Evolutionary conservation across 2,329 filamentous ascomycete species (phyloP).

Genomic region (Talaromyces sp.): DNA sequence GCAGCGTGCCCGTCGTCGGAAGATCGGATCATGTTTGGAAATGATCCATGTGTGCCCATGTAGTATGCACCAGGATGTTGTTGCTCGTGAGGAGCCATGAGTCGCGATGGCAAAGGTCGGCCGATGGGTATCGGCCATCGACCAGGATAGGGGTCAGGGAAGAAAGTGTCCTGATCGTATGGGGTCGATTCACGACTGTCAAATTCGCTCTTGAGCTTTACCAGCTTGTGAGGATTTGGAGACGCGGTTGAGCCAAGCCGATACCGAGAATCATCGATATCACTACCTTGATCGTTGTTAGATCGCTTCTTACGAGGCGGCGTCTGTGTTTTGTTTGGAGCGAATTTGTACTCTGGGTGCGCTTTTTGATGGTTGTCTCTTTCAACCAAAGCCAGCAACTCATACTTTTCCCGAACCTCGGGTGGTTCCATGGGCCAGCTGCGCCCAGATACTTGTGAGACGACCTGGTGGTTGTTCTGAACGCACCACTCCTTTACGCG

Average conservation of each 20-base stretch:
- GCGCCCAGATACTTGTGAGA: slow-evolving; percentile 80
- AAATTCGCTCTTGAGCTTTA: slow-evolving; percentile 26
- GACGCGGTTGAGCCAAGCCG: slow-evolving; percentile 14
- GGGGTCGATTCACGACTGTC: slow-evolving; percentile 36
- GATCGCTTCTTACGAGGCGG: slow-evolving; percentile 49
- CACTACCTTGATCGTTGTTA: slow-evolving; percentile 38
- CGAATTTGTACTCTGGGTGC: slow-evolving; percentile 92
- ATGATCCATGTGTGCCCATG: slow-evolving; percentile 38
- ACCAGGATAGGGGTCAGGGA: slow-evolving; percentile 34
- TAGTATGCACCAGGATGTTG: slow-evolving; percentile 7
- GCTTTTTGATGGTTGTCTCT: slow-evolving; percentile 78
- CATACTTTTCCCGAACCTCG: slow-evolving; percentile 71
- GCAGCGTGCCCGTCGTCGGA: slow-evolving; percentile 44
- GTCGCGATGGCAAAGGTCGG: slow-evolving; percentile 35
- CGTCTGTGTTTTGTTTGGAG: slow-evolving; percentile 66
- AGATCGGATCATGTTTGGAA: slow-evolving; percentile 28
- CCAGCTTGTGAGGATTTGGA: slow-evolving; percentile 18
- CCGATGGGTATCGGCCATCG: slow-evolving; percentile 41
- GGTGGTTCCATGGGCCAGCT: slow-evolving; percentile 81
- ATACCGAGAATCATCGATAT: slow-evolving; percentile 33
- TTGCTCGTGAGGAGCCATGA: not conserved
- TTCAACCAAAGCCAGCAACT: slow-evolving; percentile 73
- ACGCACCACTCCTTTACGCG: slow-evolving; percentile 75
- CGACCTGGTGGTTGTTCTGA: slow-evolving; percentile 89
- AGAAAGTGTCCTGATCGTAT: slow-evolving; percentile 25